Evolutionary conservation across 257 asterid species (phyloP).

Genomic region (Przewalskia tangutica): DNA sequence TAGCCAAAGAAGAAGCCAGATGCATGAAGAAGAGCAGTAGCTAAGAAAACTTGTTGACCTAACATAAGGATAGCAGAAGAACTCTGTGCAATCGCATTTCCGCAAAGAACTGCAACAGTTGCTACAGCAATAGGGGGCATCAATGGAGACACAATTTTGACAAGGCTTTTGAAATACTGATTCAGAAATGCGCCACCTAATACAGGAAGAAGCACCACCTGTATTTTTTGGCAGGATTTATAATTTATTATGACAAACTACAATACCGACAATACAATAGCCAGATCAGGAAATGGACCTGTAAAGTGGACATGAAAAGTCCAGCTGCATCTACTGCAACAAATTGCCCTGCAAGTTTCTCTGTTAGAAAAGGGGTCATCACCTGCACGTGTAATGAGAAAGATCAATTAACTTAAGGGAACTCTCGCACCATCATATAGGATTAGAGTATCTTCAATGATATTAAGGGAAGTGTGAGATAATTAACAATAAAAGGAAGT

Average conservation of each 20-base stretch:
- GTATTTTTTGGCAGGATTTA: not conserved
- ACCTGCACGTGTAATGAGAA: slow-evolving; percentile 30
- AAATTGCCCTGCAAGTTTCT: slow-evolving; percentile 81
- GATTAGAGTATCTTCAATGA: not conserved
- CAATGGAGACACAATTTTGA: slow-evolving; percentile 52
- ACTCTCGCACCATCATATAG: not conserved
- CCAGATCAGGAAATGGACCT: slow-evolving; percentile 28
- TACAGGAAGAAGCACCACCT: slow-evolving; percentile 93
- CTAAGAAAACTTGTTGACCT: slow-evolving; percentile 56
- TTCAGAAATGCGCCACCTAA: slow-evolving; percentile 79
- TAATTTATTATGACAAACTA: not conserved
- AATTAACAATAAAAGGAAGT: not conserved
- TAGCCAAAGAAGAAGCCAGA: slow-evolving; percentile 82
- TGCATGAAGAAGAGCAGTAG: slow-evolving; percentile 64
- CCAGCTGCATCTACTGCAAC: slow-evolving; percentile 82
- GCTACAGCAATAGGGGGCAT: slow-evolving; percentile 89
- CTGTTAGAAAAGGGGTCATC: slow-evolving; percentile 86
- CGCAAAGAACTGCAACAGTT: slow-evolving; percentile 86
- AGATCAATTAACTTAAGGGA: not conserved
- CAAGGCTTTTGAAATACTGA: slow-evolving; percentile 60
- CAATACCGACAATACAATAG: not conserved
- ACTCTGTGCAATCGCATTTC: slow-evolving; percentile 83
- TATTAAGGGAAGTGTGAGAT: not conserved
- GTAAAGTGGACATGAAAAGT: slow-evolving; percentile 77
- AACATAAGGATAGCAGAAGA: slow-evolving; percentile 81